Percentiles rank a stretch among this genome's conserved stretches.
Evolutionary conservation across 2,329 filamentous ascomycete genomes (phyloP).

Genomic region (Aspergillus latus): DNA sequence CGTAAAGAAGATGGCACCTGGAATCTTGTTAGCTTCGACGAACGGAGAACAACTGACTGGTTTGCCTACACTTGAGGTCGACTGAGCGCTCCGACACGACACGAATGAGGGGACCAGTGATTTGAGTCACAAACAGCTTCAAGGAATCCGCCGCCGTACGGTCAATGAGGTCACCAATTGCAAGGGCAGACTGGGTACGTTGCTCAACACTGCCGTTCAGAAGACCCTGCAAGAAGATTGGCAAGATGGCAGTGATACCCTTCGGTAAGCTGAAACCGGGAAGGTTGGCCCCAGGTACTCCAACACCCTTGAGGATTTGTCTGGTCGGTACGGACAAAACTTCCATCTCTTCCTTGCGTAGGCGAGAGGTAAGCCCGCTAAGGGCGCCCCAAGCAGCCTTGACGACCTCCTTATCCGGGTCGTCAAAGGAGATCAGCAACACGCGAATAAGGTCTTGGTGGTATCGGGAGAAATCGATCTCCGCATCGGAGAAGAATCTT

Average conservation of each 20-base stretch:
- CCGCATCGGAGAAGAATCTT: slow-evolving; percentile 77
- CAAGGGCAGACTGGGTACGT: slow-evolving; percentile 84
- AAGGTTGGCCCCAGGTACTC: slow-evolving; percentile 78
- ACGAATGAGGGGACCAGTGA: slow-evolving; percentile 95
- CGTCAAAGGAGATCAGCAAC: slow-evolving; percentile 88
- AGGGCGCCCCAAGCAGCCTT: slow-evolving; percentile 88
- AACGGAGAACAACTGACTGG: neutral
- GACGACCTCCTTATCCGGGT: slow-evolving; percentile 77
- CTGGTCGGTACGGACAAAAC: slow-evolving; percentile 81
- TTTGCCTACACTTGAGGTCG: slow-evolving; percentile 70
- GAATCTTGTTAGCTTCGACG: slow-evolving; percentile 21
- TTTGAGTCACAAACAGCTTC: slow-evolving; percentile 94
- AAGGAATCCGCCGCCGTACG: slow-evolving; percentile 82
- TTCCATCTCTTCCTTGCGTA: slow-evolving; percentile 98
- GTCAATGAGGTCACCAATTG: slow-evolving; percentile 94
- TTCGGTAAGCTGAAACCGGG: slow-evolving; percentile 89
- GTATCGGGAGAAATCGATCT: slow-evolving; percentile 91
- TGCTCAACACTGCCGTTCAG: slow-evolving; percentile 96
- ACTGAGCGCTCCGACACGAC: slow-evolving; percentile 95
- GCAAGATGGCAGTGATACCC: slow-evolving; percentile 92
- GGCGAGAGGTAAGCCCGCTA: slow-evolving; percentile 79
- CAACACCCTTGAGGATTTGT: slow-evolving; percentile 82
- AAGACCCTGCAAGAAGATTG: slow-evolving; percentile 95
- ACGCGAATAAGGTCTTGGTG: slow-evolving; percentile 92
- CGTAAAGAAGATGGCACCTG: slow-evolving; percentile 83